phyloP scores from a whole-genome alignment of 345 rosid genomes.

The Turritis glabra region DNA sequence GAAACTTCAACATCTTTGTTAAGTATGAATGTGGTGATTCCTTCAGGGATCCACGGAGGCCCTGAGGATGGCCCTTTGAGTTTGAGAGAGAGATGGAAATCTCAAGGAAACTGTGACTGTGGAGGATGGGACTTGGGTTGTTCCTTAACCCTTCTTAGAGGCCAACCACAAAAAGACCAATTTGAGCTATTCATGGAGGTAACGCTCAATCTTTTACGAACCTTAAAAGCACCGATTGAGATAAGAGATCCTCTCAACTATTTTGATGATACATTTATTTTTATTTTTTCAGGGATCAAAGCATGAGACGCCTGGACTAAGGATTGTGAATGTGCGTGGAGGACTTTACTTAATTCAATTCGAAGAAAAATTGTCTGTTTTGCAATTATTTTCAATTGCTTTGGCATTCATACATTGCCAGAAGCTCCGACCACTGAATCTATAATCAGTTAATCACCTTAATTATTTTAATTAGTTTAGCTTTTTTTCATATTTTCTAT shows the following conservation, averaged over 20 bases:
- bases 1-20: constrained; percentile 39
- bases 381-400: constrained; percentile 72
- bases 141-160: constrained; percentile 58
- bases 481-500: not conserved
- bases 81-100: constrained; percentile 74
- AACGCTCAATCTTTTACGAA: not conserved
- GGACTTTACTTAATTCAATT: constrained; percentile 62
- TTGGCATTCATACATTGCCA: constrained; percentile 66
- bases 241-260: not conserved
- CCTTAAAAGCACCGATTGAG: not conserved
- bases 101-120: constrained; percentile 87
- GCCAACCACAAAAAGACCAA: constrained; percentile 42
- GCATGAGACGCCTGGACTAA: constrained; percentile 43
- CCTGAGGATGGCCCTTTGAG: constrained; percentile 75
- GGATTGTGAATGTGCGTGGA: constrained; percentile 53
- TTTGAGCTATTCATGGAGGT: constrained; percentile 46
- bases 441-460: no score
- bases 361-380: constrained; percentile 51
- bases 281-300: constrained; percentile 48
- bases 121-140: constrained; percentile 96
- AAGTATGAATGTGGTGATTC: constrained; percentile 66
- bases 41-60: constrained; percentile 71
- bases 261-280: no score
- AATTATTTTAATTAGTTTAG: no score
- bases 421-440: constrained; percentile 34